A percentile compares a stretch with the other conserved stretches of the same genome.
phyloP scores from a whole-genome alignment of 148 eudicot species.

The Chenopodium album region DNA sequence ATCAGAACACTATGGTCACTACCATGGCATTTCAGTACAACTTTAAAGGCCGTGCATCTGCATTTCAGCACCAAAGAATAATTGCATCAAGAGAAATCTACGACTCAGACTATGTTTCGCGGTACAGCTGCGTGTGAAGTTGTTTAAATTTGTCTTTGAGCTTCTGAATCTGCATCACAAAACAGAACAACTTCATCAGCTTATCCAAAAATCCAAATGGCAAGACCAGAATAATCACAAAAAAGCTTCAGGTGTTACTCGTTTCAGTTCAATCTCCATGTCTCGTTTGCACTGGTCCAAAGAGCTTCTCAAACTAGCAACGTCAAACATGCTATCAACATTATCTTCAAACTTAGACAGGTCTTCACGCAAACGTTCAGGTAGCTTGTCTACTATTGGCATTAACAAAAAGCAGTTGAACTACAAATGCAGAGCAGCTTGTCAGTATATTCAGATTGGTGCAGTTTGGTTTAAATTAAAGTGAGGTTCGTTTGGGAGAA shows the following conservation, averaged over 20 bases:
- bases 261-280: conserved; percentile 72
- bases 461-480: too few species aligned
- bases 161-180: conserved; percentile 65
- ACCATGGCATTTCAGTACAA: not conserved
- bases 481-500: too few species aligned
- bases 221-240: not conserved
- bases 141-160: conserved; percentile 83
- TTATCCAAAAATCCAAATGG: not conserved
- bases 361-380: conserved; percentile 84
- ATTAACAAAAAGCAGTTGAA: conserved; percentile 95
- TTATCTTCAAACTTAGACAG: conserved; percentile 71
- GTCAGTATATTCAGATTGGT: not conserved
- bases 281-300: conserved; percentile 68
- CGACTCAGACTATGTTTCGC: conserved; percentile 37
- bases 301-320: conserved; percentile 60
- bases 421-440: conserved; percentile 41
- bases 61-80: not conserved
- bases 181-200: conserved; percentile 2
- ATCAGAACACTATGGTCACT: not conserved
- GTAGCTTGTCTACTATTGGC: conserved; percentile 97
- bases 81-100: conserved; percentile 9
- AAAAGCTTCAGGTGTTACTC: conserved; percentile 40
- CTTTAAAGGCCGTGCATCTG: not conserved
- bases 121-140: conserved; percentile 62
- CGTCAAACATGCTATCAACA: conserved; percentile 70